Conservation (phyloP, 202 grass and related monocot species). For the Schoenoplectus tabernaemontani region DNA sequence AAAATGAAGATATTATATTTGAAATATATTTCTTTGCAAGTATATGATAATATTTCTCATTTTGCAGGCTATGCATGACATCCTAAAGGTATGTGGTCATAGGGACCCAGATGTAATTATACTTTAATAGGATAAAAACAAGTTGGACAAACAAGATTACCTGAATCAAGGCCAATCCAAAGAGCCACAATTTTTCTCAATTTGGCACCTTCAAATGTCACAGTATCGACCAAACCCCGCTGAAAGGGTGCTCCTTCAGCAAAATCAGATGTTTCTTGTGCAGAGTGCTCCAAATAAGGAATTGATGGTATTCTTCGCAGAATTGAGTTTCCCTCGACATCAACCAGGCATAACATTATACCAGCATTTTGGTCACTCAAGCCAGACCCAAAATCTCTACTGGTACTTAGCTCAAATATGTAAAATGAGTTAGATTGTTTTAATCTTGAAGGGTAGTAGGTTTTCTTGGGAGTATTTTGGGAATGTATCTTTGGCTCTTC, state of each 20-base stretch:
- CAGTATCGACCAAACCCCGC: conserved; percentile 51
- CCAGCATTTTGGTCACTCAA: conserved; percentile 59
- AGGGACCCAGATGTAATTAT: background rate
- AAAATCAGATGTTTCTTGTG: conserved; percentile 16
- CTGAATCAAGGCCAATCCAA: conserved; percentile 95
- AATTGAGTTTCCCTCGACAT: conserved; percentile 48
- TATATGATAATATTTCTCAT: conserved; percentile 1
- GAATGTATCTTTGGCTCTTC: conserved; percentile 36
- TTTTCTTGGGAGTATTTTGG: conserved; percentile 37
- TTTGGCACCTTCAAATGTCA: conserved; percentile 55
- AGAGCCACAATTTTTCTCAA: conserved; percentile 61
- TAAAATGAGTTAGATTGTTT: conserved; percentile 58
- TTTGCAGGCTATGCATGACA: background rate
- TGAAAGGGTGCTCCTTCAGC: conserved; percentile 39
- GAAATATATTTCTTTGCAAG: background rate
- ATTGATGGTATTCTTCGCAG: conserved; percentile 57
- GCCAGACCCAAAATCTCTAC: conserved; percentile 66
- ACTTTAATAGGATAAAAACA: background rate
- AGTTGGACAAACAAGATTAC: conserved; percentile 28
- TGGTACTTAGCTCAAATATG: conserved; percentile 59
- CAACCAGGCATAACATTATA: conserved; percentile 58
- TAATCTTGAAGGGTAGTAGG: conserved; percentile 33
- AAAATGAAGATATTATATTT: background rate
- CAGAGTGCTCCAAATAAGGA: conserved; percentile 22
- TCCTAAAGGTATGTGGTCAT: background rate